Evolutionary conservation across 2,329 filamentous ascomycete species (phyloP).

Genomic region (Fusarium irregulare): DNA sequence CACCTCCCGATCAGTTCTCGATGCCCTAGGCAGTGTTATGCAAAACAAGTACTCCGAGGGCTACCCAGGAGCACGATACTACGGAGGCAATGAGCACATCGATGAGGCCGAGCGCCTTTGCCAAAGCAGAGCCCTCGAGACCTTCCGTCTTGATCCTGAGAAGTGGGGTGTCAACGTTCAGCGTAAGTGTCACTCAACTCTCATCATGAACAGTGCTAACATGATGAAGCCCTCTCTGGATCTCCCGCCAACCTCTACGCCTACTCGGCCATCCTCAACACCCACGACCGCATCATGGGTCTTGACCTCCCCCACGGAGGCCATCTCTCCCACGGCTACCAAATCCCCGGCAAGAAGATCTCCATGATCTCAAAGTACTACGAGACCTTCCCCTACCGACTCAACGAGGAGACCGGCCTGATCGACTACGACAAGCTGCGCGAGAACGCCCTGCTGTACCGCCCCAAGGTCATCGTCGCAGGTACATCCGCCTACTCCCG

Average conservation of each 20-base stretch:
- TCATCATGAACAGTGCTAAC: constrained; percentile 6
- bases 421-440: constrained; percentile 94
- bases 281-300: constrained; percentile 94
- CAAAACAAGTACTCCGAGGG: constrained; percentile 99
- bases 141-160: constrained; percentile 82
- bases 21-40: constrained; percentile 90
- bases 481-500: constrained; percentile 95
- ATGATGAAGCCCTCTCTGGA: constrained; percentile 74
- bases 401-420: constrained; percentile 86
- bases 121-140: constrained; percentile 85
- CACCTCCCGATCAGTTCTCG: constrained; percentile 87
- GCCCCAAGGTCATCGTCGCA: constrained; percentile 92
- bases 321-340: constrained; percentile 94
- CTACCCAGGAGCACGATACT: constrained; percentile 93
- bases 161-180: constrained; percentile 99
- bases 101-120: constrained; percentile 88
- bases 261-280: constrained; percentile 89
- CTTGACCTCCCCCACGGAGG: constrained; percentile 95
- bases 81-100: constrained; percentile 94
- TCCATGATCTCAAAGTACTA: constrained; percentile 98
- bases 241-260: constrained; percentile 82
- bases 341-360: constrained; percentile 91
- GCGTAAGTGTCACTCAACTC: constrained; percentile 59
- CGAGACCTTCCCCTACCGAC: constrained; percentile 92
- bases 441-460: constrained; percentile 85